Conservation (phyloP, 163 green algal genomes). For the Scenedesmus sp. region DNA sequence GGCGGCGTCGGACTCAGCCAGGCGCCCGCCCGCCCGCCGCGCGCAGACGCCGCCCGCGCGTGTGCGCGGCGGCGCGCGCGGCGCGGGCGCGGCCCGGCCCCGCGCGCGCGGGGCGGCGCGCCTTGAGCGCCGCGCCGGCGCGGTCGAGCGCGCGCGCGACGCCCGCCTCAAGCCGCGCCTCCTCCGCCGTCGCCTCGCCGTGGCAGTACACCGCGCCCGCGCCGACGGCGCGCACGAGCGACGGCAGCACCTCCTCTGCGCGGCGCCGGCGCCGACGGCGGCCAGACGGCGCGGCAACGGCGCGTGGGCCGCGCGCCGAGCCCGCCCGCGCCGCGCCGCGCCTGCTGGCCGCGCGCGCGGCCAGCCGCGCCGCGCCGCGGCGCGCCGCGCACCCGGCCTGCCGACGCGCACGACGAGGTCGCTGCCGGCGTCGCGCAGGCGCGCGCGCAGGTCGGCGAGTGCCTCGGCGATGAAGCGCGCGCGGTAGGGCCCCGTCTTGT, state of each 20-base stretch:
- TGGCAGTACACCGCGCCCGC: slow-evolving; percentile 65
- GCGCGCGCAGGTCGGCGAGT: slow-evolving; percentile 54
- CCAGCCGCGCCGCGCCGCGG: too few species aligned
- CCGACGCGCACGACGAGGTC: slow-evolving; percentile 59
- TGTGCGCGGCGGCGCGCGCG: too few species aligned
- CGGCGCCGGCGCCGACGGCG: background rate
- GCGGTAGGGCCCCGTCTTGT: slow-evolving; percentile 53
- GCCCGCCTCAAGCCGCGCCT: slow-evolving; percentile 47
- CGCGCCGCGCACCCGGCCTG: slow-evolving; percentile 20
- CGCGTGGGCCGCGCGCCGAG: background rate
- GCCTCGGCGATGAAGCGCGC: slow-evolving; percentile 50
- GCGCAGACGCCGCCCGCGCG: background rate
- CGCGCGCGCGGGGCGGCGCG: background rate
- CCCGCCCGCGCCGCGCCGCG: too few species aligned
- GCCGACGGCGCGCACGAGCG: slow-evolving; percentile 49
- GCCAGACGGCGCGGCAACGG: background rate
- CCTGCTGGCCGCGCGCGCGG: too few species aligned
- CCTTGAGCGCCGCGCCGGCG: slow-evolving; percentile 55
- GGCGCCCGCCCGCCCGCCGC: too few species aligned
- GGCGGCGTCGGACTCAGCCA: too few species aligned
- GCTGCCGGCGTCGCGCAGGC: slow-evolving; percentile 48
- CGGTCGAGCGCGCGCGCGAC: slow-evolving; percentile 45
- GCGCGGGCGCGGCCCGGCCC: too few species aligned
- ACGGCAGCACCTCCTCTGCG: slow-evolving; percentile 57
- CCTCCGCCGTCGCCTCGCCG: slow-evolving; percentile 70